phyloP scores from a whole-genome alignment of 202 grass and related monocot species.

The Carex sylvatica region DNA sequence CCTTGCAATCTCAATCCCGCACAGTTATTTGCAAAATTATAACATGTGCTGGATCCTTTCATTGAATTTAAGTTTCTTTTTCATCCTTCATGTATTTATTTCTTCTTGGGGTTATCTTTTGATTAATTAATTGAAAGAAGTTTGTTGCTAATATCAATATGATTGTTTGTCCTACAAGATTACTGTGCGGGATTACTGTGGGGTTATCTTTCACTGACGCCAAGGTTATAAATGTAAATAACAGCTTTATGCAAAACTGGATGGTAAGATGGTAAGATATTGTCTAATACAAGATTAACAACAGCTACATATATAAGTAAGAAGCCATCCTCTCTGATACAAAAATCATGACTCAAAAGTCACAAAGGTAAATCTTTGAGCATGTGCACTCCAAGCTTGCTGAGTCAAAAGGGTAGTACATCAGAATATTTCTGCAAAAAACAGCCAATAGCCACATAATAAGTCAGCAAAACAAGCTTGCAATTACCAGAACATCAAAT shows the following conservation, averaged over 20 bases:
- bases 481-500: background rate
- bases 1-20: constrained; percentile 52
- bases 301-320: background rate
- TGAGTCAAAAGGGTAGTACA: background rate
- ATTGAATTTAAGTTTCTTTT: background rate
- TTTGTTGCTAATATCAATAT: background rate
- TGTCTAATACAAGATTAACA: background rate
- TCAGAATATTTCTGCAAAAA: background rate
- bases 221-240: background rate
- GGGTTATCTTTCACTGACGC: no score
- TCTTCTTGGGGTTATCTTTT: background rate
- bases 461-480: background rate
- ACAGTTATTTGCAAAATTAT: constrained; percentile 52
- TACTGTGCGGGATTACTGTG: no score
- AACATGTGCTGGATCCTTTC: background rate
- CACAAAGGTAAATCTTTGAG: background rate
- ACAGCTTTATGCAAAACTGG: background rate
- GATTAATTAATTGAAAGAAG: background rate
- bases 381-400: background rate
- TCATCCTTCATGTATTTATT: background rate
- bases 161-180: background rate
- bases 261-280: background rate
- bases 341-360: background rate
- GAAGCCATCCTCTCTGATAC: background rate
- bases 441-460: background rate